Evolutionary conservation across 2,329 filamentous ascomycete genomes (phyloP).

Genomic region (Rutstroemia sydowiana): DNA sequence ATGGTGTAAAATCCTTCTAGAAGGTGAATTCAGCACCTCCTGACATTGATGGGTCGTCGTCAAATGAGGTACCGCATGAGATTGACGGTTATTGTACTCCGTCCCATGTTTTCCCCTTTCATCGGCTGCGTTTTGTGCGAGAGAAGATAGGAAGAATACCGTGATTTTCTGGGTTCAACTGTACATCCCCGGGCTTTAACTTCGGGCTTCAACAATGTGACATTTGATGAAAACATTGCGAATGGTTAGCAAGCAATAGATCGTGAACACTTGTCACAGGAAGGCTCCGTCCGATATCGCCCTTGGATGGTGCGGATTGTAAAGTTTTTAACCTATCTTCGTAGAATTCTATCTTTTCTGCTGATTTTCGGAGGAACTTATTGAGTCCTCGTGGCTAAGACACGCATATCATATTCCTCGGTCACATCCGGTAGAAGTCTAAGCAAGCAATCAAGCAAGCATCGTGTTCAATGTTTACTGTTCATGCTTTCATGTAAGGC

Average conservation of each 20-base stretch:
- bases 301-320: no score
- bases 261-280: not conserved
- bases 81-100: not conserved
- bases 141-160: not conserved
- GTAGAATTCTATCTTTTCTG: no score
- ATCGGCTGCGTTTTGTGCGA: no score
- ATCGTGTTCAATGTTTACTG: not conserved
- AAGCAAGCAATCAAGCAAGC: slow-evolving; percentile 4
- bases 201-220: not conserved
- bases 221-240: not conserved
- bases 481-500: slow-evolving; percentile 1
- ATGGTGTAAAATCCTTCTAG: slow-evolving; percentile 5
- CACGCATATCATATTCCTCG: not conserved
- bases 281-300: no score
- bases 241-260: not conserved
- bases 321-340: no score
- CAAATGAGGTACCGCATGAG: not conserved
- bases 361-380: no score
- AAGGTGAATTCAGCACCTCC: not conserved
- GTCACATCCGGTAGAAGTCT: slow-evolving; percentile 3
- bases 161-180: not conserved
- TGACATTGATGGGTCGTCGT: not conserved
- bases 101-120: not conserved
- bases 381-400: no score
- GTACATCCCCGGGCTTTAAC: not conserved